A percentile compares a stretch with the other conserved stretches of the same genome.
Conservation (phyloP, 768 basidiomycete species). For the Cystobasidium onofrii region DNA sequence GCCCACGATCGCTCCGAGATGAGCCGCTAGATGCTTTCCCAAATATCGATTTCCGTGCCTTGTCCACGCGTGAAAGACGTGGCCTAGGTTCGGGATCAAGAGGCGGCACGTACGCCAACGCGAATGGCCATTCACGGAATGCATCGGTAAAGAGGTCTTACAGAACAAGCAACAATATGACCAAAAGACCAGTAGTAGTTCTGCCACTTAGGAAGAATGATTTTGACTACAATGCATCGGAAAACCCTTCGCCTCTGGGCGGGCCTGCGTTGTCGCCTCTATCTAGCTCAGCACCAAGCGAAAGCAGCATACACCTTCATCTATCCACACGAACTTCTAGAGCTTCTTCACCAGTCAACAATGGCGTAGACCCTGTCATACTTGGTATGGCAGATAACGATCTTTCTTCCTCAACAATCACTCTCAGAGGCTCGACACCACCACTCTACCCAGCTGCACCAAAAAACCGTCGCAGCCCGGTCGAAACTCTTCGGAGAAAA, state of each 20-base stretch:
- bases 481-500: constrained; percentile 1
- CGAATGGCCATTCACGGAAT: neutral
- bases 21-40: neutral
- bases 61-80: neutral
- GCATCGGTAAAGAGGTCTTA: neutral
- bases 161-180: constrained; percentile 7
- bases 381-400: neutral
- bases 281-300: neutral
- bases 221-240: neutral
- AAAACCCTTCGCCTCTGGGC: neutral
- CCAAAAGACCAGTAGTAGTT: neutral
- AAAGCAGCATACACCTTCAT: neutral
- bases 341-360: neutral
- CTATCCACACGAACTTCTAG: neutral
- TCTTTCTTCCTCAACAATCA: neutral
- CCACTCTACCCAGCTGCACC: neutral
- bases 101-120: neutral
- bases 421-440: neutral
- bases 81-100: neutral
- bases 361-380: neutral
- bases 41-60: neutral
- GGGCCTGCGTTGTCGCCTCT: neutral
- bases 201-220: neutral
- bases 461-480: constrained; percentile 8
- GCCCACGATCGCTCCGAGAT: constrained; percentile 7